Conservation (phyloP, 805 yeast genomes). For the Candida verbasci region DNA sequence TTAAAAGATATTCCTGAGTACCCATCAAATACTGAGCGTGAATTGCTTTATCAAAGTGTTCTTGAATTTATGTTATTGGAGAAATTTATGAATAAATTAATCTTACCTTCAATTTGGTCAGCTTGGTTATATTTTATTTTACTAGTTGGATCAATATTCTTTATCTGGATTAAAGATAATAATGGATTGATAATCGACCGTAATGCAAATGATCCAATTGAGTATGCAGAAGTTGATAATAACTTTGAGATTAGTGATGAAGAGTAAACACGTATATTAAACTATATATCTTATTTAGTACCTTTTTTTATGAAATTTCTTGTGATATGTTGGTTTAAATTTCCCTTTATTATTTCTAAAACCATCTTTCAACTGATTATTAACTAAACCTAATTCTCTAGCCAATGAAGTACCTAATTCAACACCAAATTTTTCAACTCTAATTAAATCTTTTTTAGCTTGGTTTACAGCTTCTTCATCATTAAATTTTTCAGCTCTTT, state of each 20-base stretch:
- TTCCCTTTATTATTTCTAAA: conserved; percentile 4
- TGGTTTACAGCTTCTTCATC: conserved; percentile 51
- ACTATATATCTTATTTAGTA: not conserved
- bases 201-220: conserved; percentile 10
- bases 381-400: conserved; percentile 57
- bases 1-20: not conserved
- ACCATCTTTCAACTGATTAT: conserved; percentile 25
- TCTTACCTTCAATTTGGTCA: conserved; percentile 9
- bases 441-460: conserved; percentile 57
- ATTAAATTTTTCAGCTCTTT: conserved; percentile 77
- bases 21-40: conserved; percentile 1
- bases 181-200: conserved; percentile 23
- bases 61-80: not conserved
- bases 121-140: conserved; percentile 10
- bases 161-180: conserved; percentile 28
- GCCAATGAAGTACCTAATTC: conserved; percentile 64
- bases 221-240: conserved; percentile 11
- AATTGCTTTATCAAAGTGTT: conserved; percentile 1
- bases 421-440: conserved; percentile 84
- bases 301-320: not conserved
- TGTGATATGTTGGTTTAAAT: not conserved
- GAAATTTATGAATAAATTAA: not conserved
- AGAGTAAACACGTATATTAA: conserved; percentile 2
- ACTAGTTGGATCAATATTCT: conserved; percentile 15
- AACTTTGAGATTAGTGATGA: conserved; percentile 17